Base-by-base conservation (phyloP, 2,329 filamentous ascomycete species). In the Alternaria burnsii region DNA sequence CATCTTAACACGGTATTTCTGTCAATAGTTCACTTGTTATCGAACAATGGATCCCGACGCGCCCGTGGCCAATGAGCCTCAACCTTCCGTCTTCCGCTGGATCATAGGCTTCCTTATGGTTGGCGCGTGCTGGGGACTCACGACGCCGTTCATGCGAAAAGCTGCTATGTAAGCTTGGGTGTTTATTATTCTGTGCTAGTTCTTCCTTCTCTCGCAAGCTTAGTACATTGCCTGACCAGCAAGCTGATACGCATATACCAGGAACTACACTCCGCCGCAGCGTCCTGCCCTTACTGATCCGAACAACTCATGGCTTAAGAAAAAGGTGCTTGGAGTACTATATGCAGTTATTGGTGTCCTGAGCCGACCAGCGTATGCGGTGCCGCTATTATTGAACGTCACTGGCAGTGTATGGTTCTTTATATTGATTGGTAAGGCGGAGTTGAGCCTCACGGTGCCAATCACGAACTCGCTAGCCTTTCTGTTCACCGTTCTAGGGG, bases 401-500 rank as follows among this genome's bases (percentile, higher is more conserved):
- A 97, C 94, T 3, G 94, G 94, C 30, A 97, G 93, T 74, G 86
- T 97, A 56, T 98, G 94, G 94, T 98, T 98, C 80, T 98, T 98
- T 71, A 80, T 98, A 68, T 83, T 98, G 66, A 94, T 98, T 80
- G 94, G 94, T 7, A 88, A 95, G 78, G 94, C 94, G 71, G 94
- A 98, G 79, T 76, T 98, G 69, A 97, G 93, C 74, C 83, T 98
- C 64, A 97, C 94, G 3, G 94, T 98, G 1, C 94, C 94, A 2
- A 95, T 98, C 64, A 94, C 94, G 2, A 98, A 98, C 74, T 97
- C 93, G 0, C 82, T 97, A 73, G 94, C 94, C 0, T 98, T 98
- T 70, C 80, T 98, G n/a, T 98, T 97, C 74, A 98, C 94, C 0
- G 94, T 97, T 2, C 74, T 97, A 12, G 94, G 94, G 1, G 94